Evolutionary conservation across 306 rosid species (phyloP).

Genomic region (Inga laurina): DNA sequence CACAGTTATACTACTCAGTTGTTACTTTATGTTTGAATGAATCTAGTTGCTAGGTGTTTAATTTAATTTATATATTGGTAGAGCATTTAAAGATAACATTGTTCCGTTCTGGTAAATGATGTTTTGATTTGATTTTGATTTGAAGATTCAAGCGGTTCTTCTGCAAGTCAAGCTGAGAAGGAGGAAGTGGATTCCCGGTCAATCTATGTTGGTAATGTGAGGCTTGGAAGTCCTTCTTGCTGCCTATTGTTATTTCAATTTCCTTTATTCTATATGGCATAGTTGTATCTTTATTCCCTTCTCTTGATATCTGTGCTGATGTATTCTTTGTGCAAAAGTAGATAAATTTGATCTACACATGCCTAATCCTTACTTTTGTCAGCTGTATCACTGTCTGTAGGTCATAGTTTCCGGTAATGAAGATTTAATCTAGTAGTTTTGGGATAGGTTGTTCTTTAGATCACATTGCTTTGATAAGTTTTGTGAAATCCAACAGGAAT

Average conservation of each 20-base stretch:
- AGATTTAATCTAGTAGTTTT: background rate
- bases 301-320: background rate
- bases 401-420: background rate
- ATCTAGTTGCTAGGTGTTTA: background rate
- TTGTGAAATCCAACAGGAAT: background rate
- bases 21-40: background rate
- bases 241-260: background rate
- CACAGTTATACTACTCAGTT: background rate
- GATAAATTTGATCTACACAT: slow-evolving; percentile 1
- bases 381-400: slow-evolving; percentile 6
- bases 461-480: background rate
- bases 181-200: slow-evolving; percentile 98
- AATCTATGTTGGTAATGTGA: slow-evolving; percentile 98
- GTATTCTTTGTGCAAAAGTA: background rate
- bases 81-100: slow-evolving; percentile 19
- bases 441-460: background rate
- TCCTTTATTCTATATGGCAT: background rate
- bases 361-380: slow-evolving; percentile 1
- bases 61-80: background rate
- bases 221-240: slow-evolving; percentile 40
- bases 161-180: slow-evolving; percentile 94
- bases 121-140: slow-evolving; percentile 33
- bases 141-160: slow-evolving; percentile 72
- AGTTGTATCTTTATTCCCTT: background rate
- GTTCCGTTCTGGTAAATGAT: background rate